phyloP scores from a whole-genome alignment of 192 early-diverging fungal genomes.

The Coemansia sp. region DNA sequence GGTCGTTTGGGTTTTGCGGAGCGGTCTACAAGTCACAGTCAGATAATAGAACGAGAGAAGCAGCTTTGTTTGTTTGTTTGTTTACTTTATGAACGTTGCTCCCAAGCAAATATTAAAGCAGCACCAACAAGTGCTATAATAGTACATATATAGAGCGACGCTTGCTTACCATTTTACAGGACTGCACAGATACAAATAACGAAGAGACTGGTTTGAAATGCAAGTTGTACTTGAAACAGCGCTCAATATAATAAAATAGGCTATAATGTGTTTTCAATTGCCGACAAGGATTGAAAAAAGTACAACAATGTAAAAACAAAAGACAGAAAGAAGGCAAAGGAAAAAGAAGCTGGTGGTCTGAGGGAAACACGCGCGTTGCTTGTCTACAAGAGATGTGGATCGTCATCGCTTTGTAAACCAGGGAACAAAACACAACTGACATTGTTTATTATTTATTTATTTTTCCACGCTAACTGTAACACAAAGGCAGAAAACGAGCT shows the following conservation, averaged over 20 bases:
- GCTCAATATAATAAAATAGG: not conserved
- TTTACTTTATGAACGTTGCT: not conserved
- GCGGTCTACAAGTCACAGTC: conserved; percentile 20
- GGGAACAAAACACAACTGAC: too few species aligned
- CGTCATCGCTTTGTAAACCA: conserved; percentile 1
- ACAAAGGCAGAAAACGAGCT: conserved; percentile 6
- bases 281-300: not conserved
- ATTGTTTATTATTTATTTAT: conserved; percentile 10
- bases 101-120: not conserved
- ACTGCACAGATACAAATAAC: conserved; percentile 6
- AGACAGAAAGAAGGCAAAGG: not conserved
- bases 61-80: not conserved
- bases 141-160: not conserved
- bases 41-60: conserved; percentile 3
- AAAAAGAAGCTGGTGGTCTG: not conserved
- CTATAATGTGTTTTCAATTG: not conserved
- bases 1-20: conserved; percentile 54
- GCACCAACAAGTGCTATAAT: conserved; percentile 1
- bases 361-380: not conserved
- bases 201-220: conserved; percentile 9
- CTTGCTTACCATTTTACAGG: conserved; percentile 11
- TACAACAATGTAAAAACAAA: conserved; percentile 5
- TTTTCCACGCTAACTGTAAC: conserved; percentile 5
- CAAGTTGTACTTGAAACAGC: conserved; percentile 8
- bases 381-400: not conserved